These are phyloP conservation scores for Casaregolazyma lundiana DNA, from an alignment of 1,139 yeast genomes.

Conservation along the genomic window DNA sequence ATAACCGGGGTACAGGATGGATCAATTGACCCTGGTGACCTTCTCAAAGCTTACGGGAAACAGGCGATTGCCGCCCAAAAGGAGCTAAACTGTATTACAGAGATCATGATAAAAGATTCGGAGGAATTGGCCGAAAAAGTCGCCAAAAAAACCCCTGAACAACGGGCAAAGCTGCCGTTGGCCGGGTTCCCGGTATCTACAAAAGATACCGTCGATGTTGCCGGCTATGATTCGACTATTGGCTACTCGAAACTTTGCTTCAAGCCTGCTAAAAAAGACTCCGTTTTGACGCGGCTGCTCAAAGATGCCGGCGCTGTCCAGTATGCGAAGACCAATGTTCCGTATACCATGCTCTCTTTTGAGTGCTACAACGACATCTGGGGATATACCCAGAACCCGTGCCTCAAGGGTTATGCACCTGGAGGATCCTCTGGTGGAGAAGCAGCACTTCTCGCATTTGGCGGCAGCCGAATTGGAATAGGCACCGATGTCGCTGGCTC, in stretches of 20 bases:
- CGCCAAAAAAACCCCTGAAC: background rate
- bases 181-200: conserved; percentile 69
- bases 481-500: conserved; percentile 61
- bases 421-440: conserved; percentile 54
- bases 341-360: conserved; percentile 44
- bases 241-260: conserved; percentile 44
- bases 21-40: conserved; percentile 29
- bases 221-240: conserved; percentile 49
- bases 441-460: conserved; percentile 45
- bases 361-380: conserved; percentile 43
- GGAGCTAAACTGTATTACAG: conserved; percentile 36
- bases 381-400: conserved; percentile 44
- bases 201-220: conserved; percentile 46
- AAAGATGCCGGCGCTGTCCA: conserved; percentile 45
- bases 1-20: conserved; percentile 31
- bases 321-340: conserved; percentile 47
- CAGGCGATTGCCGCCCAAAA: conserved; percentile 35
- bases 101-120: conserved; percentile 36
- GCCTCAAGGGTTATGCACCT: conserved; percentile 37
- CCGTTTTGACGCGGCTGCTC: conserved; percentile 37
- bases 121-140: conserved; percentile 30
- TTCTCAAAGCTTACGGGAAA: conserved; percentile 38
- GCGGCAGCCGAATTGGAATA: conserved; percentile 45
- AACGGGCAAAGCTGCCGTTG: conserved; percentile 43
- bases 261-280: conserved; percentile 34